Conservation (phyloP, 1,139 yeast genomes). For the Kurtzmaniella quercitrusa region DNA sequence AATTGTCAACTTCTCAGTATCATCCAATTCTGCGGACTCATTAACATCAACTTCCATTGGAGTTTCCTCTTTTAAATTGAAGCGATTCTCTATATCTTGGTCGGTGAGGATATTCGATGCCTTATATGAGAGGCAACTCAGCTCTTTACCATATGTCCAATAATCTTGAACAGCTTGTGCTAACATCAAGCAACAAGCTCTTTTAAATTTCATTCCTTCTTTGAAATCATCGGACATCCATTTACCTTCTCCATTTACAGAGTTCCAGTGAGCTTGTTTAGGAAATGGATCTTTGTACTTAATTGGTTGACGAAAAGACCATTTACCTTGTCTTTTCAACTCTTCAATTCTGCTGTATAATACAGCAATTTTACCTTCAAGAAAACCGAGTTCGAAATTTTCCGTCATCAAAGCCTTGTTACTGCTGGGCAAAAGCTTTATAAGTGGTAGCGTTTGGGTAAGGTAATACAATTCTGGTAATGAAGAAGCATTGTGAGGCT, state of each 20-base stretch:
- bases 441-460: slow-evolving; percentile 82
- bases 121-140: slow-evolving; percentile 51
- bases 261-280: slow-evolving; percentile 58
- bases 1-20: slow-evolving; percentile 9
- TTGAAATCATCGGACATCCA: slow-evolving; percentile 84
- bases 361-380: slow-evolving; percentile 95
- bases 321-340: slow-evolving; percentile 76
- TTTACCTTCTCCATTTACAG: slow-evolving; percentile 68
- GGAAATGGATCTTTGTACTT: slow-evolving; percentile 66
- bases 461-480: slow-evolving; percentile 82
- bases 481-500: slow-evolving; percentile 50
- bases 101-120: slow-evolving; percentile 17
- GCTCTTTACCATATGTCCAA: slow-evolving; percentile 66
- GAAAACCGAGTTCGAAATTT: slow-evolving; percentile 74
- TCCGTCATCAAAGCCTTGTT: slow-evolving; percentile 85
- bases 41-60: background rate
- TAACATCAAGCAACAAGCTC: slow-evolving; percentile 64
- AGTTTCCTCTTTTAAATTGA: slow-evolving; percentile 10
- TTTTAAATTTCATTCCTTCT: slow-evolving; percentile 65
- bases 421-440: slow-evolving; percentile 75
- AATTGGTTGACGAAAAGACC: slow-evolving; percentile 89
- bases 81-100: slow-evolving; percentile 12
- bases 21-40: slow-evolving; percentile 8
- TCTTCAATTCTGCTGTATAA: slow-evolving; percentile 90
- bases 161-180: slow-evolving; percentile 74